These are phyloP conservation scores for Sphaerulina musiva DNA, from an alignment of 2,329 filamentous ascomycete genomes.

Conservation along the genomic window DNA sequence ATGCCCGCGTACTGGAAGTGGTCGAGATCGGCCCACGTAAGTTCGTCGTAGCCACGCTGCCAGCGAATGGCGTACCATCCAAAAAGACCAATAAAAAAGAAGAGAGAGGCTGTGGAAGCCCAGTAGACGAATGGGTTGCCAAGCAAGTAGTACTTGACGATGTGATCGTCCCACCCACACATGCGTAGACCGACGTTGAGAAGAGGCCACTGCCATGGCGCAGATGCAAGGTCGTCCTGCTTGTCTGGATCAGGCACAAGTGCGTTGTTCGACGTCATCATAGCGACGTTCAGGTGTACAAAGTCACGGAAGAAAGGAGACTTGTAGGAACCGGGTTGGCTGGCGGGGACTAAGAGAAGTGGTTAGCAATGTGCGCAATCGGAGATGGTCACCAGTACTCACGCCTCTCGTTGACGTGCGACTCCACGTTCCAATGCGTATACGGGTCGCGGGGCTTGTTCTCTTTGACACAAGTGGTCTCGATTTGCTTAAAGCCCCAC, in stretches of 20 bases:
- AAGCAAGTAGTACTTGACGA: conserved; percentile 96
- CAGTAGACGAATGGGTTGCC: conserved; percentile 96
- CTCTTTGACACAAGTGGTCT: conserved; percentile 87
- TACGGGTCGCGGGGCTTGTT: conserved; percentile 90
- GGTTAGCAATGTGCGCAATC: conserved; percentile 30
- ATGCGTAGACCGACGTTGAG: conserved; percentile 92
- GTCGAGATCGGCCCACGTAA: conserved; percentile 73
- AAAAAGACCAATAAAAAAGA: conserved; percentile 63
- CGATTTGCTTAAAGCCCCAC: conserved; percentile 99
- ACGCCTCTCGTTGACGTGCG: conserved; percentile 89
- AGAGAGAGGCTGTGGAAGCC: conserved; percentile 77
- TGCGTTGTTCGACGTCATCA: conserved; percentile 99
- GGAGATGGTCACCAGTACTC: conserved; percentile 40
- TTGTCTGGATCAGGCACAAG: conserved; percentile 96
- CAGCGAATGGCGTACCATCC: conserved; percentile 85
- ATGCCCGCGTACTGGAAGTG: conserved; percentile 90
- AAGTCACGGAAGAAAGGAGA: conserved; percentile 98
- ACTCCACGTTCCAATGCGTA: conserved; percentile 98
- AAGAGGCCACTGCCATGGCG: conserved; percentile 98
- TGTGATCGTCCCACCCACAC: conserved; percentile 95
- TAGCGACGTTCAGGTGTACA: conserved; percentile 94
- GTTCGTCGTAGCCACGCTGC: conserved; percentile 88
- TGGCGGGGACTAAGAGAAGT: conserved; percentile 62
- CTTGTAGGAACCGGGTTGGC: conserved; percentile 85
- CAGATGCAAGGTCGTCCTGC: conserved; percentile 92